phyloP scores from a whole-genome alignment of 2,329 filamentous ascomycete genomes.

The Cercospora sp. region DNA sequence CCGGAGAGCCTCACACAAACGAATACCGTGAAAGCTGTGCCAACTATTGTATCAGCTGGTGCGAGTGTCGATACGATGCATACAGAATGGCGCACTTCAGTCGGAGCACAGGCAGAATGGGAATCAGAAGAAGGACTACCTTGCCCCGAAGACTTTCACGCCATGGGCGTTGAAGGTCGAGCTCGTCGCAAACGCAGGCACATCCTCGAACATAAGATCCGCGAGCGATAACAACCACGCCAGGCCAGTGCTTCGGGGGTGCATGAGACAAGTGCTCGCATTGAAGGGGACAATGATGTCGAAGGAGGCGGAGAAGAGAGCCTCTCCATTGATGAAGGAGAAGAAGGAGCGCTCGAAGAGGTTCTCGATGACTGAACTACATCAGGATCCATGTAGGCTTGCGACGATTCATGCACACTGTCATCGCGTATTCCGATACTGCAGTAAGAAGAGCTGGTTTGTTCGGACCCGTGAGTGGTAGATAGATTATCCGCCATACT shows the following conservation, averaged over 20 bases:
- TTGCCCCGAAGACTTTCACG: not conserved
- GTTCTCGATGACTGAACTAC: not conserved
- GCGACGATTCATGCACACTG: not conserved
- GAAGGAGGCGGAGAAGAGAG: not conserved
- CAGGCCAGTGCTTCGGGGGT: not conserved
- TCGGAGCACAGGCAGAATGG: not conserved
- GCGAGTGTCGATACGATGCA: too few species aligned
- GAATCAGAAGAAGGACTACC: not conserved
- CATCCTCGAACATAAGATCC: not conserved
- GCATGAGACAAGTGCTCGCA: not conserved
- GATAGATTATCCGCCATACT: not conserved
- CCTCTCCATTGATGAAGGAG: not conserved
- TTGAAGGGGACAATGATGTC: not conserved
- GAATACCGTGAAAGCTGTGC: not conserved
- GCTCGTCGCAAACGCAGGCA: slow-evolving; percentile 4
- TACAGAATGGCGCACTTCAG: not conserved
- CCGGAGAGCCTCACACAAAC: not conserved
- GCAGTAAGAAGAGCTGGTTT: not conserved
- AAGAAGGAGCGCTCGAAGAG: not conserved
- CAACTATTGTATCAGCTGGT: not conserved
- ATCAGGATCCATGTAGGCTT: not conserved
- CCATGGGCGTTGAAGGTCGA: not conserved
- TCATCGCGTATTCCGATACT: not conserved
- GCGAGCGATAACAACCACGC: not conserved
- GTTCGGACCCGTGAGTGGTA: not conserved